Evolutionary conservation across 2,329 filamentous ascomycete genomes (phyloP), one percentile per base, ranked within the genome.

Genomic region (Fusarium sulawesiense): DNA sequence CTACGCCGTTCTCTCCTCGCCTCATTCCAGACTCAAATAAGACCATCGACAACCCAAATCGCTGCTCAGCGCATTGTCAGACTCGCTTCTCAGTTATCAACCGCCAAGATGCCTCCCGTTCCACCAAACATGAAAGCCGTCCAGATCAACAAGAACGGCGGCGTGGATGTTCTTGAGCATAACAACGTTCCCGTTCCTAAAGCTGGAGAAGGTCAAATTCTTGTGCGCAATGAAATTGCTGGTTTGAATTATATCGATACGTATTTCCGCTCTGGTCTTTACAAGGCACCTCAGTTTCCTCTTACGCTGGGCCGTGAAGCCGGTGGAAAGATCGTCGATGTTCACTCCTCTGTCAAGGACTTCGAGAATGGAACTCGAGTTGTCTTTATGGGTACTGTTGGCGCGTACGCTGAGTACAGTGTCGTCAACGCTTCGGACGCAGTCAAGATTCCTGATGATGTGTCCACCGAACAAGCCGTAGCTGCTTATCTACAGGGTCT

Each of bases 181-280:
- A 91, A 86, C 75, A 88, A 93, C 76, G 78, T 93, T 6, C 89
- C 79, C 20, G 88, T 97, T 2, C 93, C 93, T 0, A 82, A 85
- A 51, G 87, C 87, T 4, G 83, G 87, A 37, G 87, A 90, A n/a
- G 90, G 89, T 62, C 86, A 97, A 72, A 80, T 97, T 23, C 87
- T 97, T 6, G 88, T 97, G 62, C 92, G 91, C 80, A 97, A 97
- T 80, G 88, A 91, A 69, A 92, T 88, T 77, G 85, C 91, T 50
- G 94, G 94, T 64, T 84, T 97, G 66, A 97, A 97, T 82, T 97
- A 88, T 82, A 97, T 97, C 76, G 94, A 97, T 80, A 97, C 84
- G 41, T 97, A 97, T 82, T 97, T 94, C 87, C 93, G 94, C 78
- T 89, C 87, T 14, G 94, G 94, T 13, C 87, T 97, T 53, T 97